These are phyloP conservation scores for Candolleomyces aberdarensis DNA, from an alignment of 768 basidiomycete genomes.

Conservation along the genomic window DNA sequence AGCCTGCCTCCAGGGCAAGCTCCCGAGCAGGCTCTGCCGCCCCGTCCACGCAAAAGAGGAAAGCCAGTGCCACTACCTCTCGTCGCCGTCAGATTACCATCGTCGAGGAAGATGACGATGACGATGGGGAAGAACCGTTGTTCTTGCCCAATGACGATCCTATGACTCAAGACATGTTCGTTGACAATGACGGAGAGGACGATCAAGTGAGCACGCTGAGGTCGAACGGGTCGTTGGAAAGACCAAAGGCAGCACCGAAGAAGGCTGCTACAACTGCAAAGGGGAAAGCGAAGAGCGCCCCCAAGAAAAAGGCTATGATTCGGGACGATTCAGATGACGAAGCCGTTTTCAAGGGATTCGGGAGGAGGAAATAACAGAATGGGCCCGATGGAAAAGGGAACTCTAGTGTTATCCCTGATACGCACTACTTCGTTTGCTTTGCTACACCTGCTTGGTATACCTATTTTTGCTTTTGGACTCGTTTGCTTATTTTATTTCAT, in stretches of 20 bases:
- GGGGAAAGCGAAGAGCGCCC: constrained; percentile 22
- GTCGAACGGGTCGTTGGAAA: constrained; percentile 25
- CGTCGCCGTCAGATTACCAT: constrained; percentile 11
- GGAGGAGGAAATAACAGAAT: constrained; percentile 23
- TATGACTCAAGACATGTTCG: neutral
- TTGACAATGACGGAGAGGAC: neutral
- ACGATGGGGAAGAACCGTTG: neutral
- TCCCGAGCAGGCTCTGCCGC: constrained; percentile 20
- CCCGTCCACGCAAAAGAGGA: constrained; percentile 16
- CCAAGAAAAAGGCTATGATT: constrained; percentile 34
- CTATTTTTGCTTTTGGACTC: too few species aligned
- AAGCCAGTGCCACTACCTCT: neutral
- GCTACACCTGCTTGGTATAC: too few species aligned
- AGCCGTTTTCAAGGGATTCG: constrained; percentile 66
- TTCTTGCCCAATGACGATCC: constrained; percentile 38
- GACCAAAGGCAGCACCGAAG: constrained; percentile 23
- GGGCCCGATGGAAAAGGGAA: too few species aligned
- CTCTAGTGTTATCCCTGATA: too few species aligned
- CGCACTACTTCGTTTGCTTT: too few species aligned
- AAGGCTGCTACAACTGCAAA: constrained; percentile 17
- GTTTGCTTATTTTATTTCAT: too few species aligned
- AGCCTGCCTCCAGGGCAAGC: constrained; percentile 24
- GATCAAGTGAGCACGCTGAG: constrained; percentile 16
- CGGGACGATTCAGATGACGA: constrained; percentile 73
- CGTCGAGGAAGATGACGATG: constrained; percentile 25